Evolutionary conservation across 495 filamentous ascomycete genomes (phyloP), one percentile per base, ranked within the genome.

Genomic region (Filosporella fistucella): DNA sequence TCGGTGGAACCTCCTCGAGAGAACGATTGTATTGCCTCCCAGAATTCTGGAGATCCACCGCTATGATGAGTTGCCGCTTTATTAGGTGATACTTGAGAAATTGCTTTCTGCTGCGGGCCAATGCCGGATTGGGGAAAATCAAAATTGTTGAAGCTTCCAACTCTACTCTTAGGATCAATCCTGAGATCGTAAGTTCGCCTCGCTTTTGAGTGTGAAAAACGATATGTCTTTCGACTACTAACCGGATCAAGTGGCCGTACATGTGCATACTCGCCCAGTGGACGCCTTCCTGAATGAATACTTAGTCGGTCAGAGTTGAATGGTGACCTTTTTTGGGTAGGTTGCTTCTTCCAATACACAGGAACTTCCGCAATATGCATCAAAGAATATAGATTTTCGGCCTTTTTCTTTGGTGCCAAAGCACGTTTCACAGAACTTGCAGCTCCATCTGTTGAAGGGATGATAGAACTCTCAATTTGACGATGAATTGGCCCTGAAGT

Each of bases 161-260:
- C 12, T n/a, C 18, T 20, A 18, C 18, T 36, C 12, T 38, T 43
- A 11, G 45, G 45, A 33, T 35, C 33, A 52, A 52, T 49, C 23
- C 54, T 49, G 23, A 35, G 21, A 45, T 54, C 55, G 40, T 58
- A 54, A 42, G 37, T 54, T 38, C 49, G 45, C 14, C 34, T 35
- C 16, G 16, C 41, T 30, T 4, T 22, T 13, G n/a, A 10, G 5
- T 8, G 16, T 18, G 36, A 14, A 13, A 3, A 8, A 17, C 38
- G 21, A 37, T 18, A 28, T 35, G 39, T 32, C 33, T 16, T 26
- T 35, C 24, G 29, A 20, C 16, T 50, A 41, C 49, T 46, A 34
- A 51, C 47, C 28, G 9, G 24, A 10, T 39, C 32, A 43, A 44
- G 20, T 26, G 47, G 21, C 10, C 47, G 33, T 18, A 36, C 23